phyloP scores from a whole-genome alignment of 768 basidiomycete species.

The Tylopilus felleus region DNA sequence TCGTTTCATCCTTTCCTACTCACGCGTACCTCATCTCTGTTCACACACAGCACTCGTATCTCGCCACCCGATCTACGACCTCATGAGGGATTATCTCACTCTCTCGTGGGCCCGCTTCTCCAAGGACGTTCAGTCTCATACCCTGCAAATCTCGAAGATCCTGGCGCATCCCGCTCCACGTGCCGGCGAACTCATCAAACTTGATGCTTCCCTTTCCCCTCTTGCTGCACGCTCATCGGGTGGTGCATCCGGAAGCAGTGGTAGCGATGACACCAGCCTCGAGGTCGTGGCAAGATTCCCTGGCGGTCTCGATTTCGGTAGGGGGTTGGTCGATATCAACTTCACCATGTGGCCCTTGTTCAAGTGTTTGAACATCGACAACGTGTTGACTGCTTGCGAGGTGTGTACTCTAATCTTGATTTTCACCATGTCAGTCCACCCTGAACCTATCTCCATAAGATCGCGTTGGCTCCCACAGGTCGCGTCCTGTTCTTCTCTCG shows the following conservation, averaged over 20 bases:
- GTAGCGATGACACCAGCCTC: constrained; percentile 45
- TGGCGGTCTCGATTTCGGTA: constrained; percentile 90
- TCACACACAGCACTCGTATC: constrained; percentile 71
- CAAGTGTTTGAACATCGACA: constrained; percentile 88
- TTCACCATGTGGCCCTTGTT: constrained; percentile 98
- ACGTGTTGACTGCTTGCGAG: constrained; percentile 91
- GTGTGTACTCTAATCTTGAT: constrained; percentile 33
- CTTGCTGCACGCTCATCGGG: constrained; percentile 41
- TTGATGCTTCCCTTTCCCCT: constrained; percentile 73
- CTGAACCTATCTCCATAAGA: constrained; percentile 37
- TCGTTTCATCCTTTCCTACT: constrained; percentile 13
- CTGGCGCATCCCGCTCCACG: constrained; percentile 85
- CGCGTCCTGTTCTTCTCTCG: constrained; percentile 84
- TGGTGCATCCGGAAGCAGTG: constrained; percentile 30
- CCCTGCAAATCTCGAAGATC: constrained; percentile 85
- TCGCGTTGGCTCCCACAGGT: constrained; percentile 84
- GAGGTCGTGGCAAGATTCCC: constrained; percentile 90
- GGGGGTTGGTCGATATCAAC: constrained; percentile 88
- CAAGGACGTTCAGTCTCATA: constrained; percentile 91
- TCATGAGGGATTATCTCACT: constrained; percentile 95
- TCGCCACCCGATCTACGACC: constrained; percentile 89
- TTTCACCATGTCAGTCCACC: background rate
- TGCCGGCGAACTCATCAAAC: constrained; percentile 79
- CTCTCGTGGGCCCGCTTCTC: constrained; percentile 93
- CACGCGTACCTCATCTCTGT: constrained; percentile 6